phyloP scores from a whole-genome alignment of 176 grass and related monocot genomes.

The Musa beccarii region DNA sequence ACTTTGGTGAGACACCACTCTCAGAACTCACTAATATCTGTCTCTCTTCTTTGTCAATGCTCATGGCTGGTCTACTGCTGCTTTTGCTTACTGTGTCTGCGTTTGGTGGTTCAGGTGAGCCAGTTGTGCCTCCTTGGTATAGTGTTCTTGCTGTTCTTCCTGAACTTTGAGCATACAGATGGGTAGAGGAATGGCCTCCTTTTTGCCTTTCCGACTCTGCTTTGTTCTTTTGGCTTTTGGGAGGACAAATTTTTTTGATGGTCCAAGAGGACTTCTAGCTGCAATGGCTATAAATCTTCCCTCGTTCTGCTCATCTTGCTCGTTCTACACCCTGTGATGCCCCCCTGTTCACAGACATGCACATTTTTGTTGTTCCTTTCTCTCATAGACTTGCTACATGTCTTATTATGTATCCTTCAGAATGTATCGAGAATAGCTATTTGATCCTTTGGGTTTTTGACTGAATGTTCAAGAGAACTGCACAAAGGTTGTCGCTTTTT shows the following conservation, averaged over 20 bases:
- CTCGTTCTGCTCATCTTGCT: no score
- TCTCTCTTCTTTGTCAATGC: neutral
- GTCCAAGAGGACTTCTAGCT: no score
- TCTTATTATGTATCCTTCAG: no score
- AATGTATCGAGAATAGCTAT: no score
- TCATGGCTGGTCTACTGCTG: neutral
- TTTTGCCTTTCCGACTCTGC: neutral
- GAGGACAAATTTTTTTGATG: neutral
- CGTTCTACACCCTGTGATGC: no score
- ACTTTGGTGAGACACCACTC: neutral
- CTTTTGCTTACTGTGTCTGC: neutral
- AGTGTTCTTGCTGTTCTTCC: neutral
- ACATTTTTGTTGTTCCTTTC: no score
- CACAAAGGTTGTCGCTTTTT: neutral
- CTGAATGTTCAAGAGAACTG: no score
- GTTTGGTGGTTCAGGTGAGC: constrained; percentile 5
- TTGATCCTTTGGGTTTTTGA: no score
- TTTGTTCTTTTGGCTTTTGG: neutral
- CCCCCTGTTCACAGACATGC: no score
- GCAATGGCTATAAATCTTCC: no score
- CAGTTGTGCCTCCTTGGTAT: neutral
- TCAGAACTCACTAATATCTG: no score
- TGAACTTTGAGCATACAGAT: neutral
- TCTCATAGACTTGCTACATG: no score
- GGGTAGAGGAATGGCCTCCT: neutral